A percentile compares a stretch with the other conserved stretches of the same genome.
These are phyloP conservation scores for Akanthomyces uredinophilus DNA, from an alignment of 2,329 filamentous ascomycete genomes.

Conservation along the genomic window DNA sequence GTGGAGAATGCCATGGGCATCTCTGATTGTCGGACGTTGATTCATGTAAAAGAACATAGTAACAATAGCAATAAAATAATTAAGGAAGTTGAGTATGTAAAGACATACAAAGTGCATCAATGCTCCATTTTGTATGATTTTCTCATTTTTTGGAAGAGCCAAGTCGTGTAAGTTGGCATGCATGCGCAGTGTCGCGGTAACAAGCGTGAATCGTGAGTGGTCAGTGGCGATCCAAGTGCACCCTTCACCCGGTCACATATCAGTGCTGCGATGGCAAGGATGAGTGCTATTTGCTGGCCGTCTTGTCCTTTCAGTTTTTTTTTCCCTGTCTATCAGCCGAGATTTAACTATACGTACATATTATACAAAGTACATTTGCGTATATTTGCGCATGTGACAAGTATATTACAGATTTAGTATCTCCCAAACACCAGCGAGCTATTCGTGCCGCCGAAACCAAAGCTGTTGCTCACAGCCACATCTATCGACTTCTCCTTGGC, in stretches of 20 bases:
- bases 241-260: too few species aligned
- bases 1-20: background rate
- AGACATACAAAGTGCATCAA: too few species aligned
- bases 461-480: slow-evolving; percentile 87
- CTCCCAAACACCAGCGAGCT: slow-evolving; percentile 74
- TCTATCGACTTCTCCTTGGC: slow-evolving; percentile 67
- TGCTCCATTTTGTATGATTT: too few species aligned
- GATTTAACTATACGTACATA: background rate
- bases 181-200: too few species aligned
- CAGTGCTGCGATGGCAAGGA: too few species aligned
- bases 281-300: too few species aligned
- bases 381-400: too few species aligned
- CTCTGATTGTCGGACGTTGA: background rate
- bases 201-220: background rate
- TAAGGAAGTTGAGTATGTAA: background rate
- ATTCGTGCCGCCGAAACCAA: slow-evolving; percentile 96
- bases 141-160: too few species aligned
- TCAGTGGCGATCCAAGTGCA: background rate
- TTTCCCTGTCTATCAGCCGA: too few species aligned
- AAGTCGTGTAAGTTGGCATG: too few species aligned
- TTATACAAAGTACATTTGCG: too few species aligned
- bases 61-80: background rate
- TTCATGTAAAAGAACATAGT: background rate
- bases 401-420: background rate
- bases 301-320: background rate